phyloP scores from a whole-genome alignment of 345 rosid species.

The Limnanthes douglasii region DNA sequence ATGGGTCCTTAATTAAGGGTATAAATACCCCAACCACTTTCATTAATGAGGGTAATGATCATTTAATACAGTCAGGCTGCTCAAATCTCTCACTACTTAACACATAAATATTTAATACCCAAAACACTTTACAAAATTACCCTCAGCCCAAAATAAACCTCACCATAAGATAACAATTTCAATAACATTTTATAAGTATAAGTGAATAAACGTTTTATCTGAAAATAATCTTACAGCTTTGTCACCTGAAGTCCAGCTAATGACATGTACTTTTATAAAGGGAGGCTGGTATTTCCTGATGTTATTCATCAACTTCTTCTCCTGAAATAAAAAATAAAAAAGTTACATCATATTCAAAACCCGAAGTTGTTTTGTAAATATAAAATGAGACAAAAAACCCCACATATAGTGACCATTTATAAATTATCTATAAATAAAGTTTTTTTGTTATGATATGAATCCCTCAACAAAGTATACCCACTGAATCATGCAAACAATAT shows the following conservation, averaged over 20 bases:
- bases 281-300: constrained; percentile 61
- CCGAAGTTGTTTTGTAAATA: constrained; percentile 62
- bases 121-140: no score
- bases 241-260: constrained; percentile 81
- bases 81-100: no score
- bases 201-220: no score
- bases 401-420: constrained; percentile 82
- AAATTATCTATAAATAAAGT: constrained; percentile 72
- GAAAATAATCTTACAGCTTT: no score
- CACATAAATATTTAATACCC: no score
- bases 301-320: constrained; percentile 54
- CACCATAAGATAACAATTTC: no score
- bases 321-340: constrained; percentile 22
- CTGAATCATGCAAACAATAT: constrained; percentile 18
- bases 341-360: constrained; percentile 15
- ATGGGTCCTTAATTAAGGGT: no score
- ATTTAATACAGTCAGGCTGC: no score
- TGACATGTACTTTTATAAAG: constrained; percentile 68
- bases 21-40: no score
- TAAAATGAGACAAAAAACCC: constrained; percentile 68
- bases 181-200: no score
- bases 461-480: constrained; percentile 67
- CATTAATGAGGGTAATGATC: no score
- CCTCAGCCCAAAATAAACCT: no score
- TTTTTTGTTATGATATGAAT: constrained; percentile 88